Conservation (phyloP, 2,329 filamentous ascomycete species). For the Paecilomyces variotii region DNA sequence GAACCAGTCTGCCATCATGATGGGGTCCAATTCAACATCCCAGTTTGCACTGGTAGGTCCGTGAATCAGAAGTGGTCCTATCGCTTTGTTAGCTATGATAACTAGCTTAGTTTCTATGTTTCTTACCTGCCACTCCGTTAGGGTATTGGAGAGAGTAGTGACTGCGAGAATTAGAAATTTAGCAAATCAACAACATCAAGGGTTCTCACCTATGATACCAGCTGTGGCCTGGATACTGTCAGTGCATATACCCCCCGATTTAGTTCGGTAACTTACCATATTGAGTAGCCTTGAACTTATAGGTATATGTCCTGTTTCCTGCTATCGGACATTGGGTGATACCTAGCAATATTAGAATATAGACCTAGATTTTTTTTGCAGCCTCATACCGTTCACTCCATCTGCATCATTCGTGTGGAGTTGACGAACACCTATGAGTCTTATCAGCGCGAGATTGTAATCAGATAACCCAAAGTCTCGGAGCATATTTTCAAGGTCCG, state of each 20-base stretch:
- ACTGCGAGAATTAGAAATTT: background rate
- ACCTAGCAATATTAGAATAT: background rate
- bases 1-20: constrained; percentile 17
- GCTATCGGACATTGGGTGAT: background rate
- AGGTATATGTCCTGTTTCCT: constrained; percentile 9
- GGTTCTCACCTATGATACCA: constrained; percentile 1
- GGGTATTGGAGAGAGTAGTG: constrained; percentile 2
- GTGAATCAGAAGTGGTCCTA: constrained; percentile 21
- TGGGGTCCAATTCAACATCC: constrained; percentile 17
- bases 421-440: background rate
- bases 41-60: constrained; percentile 19
- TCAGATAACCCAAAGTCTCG: background rate
- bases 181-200: background rate
- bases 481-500: background rate
- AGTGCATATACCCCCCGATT: constrained; percentile 15
- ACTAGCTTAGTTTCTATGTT: constrained; percentile 1
- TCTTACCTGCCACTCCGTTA: background rate
- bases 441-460: background rate
- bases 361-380: background rate
- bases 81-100: constrained; percentile 18
- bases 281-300: constrained; percentile 17
- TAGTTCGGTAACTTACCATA: constrained; percentile 12
- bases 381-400: constrained; percentile 1
- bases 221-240: constrained; percentile 8
- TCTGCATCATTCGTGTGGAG: constrained; percentile 1